Evolutionary conservation across 2,329 filamentous ascomycete genomes (phyloP).

Genomic region (Verruconis gallopava): DNA sequence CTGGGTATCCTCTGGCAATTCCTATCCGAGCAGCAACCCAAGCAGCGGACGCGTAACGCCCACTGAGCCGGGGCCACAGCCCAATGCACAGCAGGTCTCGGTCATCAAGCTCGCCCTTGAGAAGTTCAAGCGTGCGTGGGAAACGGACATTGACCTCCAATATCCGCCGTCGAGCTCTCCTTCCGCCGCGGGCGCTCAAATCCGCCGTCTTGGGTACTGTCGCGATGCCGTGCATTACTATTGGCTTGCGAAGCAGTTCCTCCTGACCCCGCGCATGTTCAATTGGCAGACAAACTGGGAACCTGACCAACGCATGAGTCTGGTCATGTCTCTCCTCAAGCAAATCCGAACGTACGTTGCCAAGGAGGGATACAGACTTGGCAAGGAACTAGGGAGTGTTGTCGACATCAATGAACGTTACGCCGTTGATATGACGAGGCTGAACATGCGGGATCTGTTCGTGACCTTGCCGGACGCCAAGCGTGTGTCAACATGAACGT

Average conservation of each 20-base stretch:
- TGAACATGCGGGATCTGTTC: conserved; percentile 11
- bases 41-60: conserved; percentile 30
- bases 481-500: too few relatives aligned
- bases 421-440: conserved; percentile 48
- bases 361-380: conserved; percentile 28
- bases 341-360: conserved; percentile 47
- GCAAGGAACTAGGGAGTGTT: conserved; percentile 55
- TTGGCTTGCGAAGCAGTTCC: conserved; percentile 54
- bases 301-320: conserved; percentile 46
- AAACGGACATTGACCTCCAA: conserved; percentile 54
- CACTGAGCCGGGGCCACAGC: conserved; percentile 21
- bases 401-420: conserved; percentile 56
- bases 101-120: conserved; percentile 39
- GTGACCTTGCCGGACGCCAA: background rate
- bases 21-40: conserved; percentile 12
- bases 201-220: conserved; percentile 54
- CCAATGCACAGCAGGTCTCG: background rate
- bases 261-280: conserved; percentile 19
- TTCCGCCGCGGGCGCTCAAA: background rate
- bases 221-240: conserved; percentile 61
- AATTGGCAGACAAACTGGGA: conserved; percentile 38
- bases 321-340: conserved; percentile 48
- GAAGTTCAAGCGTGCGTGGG: conserved; percentile 62
- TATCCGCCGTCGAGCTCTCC: conserved; percentile 38
- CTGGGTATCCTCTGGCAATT: conserved; percentile 31